Evolutionary conservation across 352 stramenopile genomes (phyloP).

Genomic region (Phytophthora pluvialis): DNA sequence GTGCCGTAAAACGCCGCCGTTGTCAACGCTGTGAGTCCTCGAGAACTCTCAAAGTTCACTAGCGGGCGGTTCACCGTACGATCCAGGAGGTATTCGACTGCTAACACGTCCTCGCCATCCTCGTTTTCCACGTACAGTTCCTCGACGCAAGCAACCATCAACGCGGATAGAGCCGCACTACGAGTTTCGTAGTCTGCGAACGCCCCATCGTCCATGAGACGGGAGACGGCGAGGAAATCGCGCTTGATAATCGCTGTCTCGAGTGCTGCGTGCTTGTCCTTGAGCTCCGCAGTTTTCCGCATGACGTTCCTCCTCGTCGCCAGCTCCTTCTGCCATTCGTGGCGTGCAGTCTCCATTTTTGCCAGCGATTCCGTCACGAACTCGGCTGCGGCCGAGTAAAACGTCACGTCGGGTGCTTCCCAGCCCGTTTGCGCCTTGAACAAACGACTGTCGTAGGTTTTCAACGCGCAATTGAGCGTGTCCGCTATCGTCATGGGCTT

Average conservation of each 20-base stretch:
- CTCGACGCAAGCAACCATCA: slow-evolving; percentile 65
- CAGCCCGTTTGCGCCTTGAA: slow-evolving; percentile 44
- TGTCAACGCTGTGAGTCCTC: slow-evolving; percentile 49
- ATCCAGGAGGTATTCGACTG: slow-evolving; percentile 66
- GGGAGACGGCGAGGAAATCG: slow-evolving; percentile 46
- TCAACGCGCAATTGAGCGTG: slow-evolving; percentile 56
- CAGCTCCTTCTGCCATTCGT: slow-evolving; percentile 41
- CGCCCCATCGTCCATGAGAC: slow-evolving; percentile 60
- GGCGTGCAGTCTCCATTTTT: slow-evolving; percentile 23
- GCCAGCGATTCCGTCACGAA: slow-evolving; percentile 42
- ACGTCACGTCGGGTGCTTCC: slow-evolving; percentile 30
- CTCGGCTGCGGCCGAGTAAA: slow-evolving; percentile 42
- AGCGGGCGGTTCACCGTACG: slow-evolving; percentile 54
- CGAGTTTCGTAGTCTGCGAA: slow-evolving; percentile 74
- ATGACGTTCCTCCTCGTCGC: slow-evolving; percentile 51
- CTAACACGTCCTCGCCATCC: slow-evolving; percentile 59
- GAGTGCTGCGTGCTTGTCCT: slow-evolving; percentile 50
- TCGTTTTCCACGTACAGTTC: slow-evolving; percentile 65
- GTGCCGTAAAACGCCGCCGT: slow-evolving; percentile 56
- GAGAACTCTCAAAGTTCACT: slow-evolving; percentile 70
- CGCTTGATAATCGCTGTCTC: slow-evolving; percentile 51
- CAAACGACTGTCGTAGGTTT: slow-evolving; percentile 47
- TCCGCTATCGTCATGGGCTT: slow-evolving; percentile 52
- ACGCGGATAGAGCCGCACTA: slow-evolving; percentile 39
- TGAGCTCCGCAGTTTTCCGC: slow-evolving; percentile 50